Evolutionary conservation across 163 green algal species (phyloP).

Genomic region (Botryococcus braunii): DNA sequence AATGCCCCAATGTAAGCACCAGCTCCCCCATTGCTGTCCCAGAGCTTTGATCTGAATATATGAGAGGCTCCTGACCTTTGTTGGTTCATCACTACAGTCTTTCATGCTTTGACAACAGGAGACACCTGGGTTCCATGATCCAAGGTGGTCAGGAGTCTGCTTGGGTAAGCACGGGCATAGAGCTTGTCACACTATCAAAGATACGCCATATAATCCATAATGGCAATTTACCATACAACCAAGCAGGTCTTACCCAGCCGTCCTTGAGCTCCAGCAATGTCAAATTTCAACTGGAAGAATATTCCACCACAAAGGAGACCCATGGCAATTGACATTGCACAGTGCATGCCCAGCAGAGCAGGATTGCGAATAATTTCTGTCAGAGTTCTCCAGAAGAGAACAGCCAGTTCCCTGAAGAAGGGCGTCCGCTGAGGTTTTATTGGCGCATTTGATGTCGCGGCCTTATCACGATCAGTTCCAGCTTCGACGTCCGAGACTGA

Average conservation of each 20-base stretch:
- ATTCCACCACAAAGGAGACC: slow-evolving; percentile 32
- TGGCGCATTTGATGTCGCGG: neutral
- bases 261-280: slow-evolving; percentile 29
- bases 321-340: slow-evolving; percentile 23
- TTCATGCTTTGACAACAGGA: no score
- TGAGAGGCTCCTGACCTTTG: no score
- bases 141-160: no score
- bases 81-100: no score
- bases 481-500: neutral
- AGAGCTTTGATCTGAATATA: no score
- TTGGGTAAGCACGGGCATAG: no score
- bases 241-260: slow-evolving; percentile 49
- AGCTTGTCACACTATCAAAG: no score
- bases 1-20: no score
- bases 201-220: no score
- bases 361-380: slow-evolving; percentile 51
- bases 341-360: slow-evolving; percentile 53
- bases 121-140: no score
- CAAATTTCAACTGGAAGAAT: slow-evolving; percentile 30
- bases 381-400: slow-evolving; percentile 50
- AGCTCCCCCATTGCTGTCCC: no score
- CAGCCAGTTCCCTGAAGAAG: slow-evolving; percentile 27
- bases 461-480: neutral
- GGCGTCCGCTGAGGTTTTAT: neutral
- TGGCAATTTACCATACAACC: no score